Conservation (phyloP, 2,329 filamentous ascomycete species). For the Venturia carpophila region DNA sequence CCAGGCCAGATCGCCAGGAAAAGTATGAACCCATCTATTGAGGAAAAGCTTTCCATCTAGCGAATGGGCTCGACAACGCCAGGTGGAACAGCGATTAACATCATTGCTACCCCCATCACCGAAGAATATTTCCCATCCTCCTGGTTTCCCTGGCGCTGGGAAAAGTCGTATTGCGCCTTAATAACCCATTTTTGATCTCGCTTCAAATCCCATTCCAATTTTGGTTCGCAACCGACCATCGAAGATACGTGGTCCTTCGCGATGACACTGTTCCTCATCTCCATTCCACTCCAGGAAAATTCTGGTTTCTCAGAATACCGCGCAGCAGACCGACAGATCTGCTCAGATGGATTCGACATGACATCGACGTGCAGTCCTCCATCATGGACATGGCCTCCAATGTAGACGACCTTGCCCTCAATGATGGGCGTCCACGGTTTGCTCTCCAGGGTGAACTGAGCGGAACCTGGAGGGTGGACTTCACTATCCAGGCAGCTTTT, state of each 20-base stretch:
- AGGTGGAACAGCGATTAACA: neutral
- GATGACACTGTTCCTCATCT: neutral
- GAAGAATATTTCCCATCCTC: constrained; percentile 5
- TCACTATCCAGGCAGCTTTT: constrained; percentile 7
- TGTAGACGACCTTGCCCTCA: constrained; percentile 1
- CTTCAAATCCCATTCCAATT: neutral
- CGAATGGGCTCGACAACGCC: neutral
- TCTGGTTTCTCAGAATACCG: constrained; percentile 3
- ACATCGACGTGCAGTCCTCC: constrained; percentile 6
- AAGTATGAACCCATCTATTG: no score
- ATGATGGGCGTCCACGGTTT: constrained; percentile 16
- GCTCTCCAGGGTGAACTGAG: neutral
- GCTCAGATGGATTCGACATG: neutral
- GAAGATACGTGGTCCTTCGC: neutral
- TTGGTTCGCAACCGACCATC: constrained; percentile 1
- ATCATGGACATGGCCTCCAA: constrained; percentile 16
- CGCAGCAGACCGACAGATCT: neutral
- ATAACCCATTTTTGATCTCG: constrained; percentile 14
- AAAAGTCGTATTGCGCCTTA: constrained; percentile 13
- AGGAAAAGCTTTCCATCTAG: neutral
- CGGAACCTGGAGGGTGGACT: neutral
- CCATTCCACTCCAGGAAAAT: neutral
- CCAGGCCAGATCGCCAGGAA: no score
- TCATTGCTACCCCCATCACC: constrained; percentile 17
- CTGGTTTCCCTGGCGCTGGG: neutral